A percentile compares a stretch with the other conserved stretches of the same genome.
Evolutionary conservation across 306 rosid species (phyloP).

Genomic region (Cicer cuneatum): DNA sequence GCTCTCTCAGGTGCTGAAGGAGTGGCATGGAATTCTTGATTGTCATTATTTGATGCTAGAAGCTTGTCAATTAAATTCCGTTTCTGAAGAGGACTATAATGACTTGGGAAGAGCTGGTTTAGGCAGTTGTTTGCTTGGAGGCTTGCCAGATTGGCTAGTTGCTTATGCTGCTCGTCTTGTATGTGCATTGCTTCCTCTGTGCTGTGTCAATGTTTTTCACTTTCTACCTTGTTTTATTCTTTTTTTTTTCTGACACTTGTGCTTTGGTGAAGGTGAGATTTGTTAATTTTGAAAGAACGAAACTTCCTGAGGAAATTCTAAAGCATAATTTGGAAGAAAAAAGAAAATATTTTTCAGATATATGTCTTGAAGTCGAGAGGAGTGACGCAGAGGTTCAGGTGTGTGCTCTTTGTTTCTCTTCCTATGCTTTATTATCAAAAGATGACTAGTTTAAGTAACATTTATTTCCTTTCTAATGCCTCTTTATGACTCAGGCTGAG

Average conservation of each 20-base stretch:
- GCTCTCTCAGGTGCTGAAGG: conserved; percentile 76
- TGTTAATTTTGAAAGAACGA: conserved; percentile 85
- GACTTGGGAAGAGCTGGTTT: conserved; percentile 96
- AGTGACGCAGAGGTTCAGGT: conserved; percentile 99
- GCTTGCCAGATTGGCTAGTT: conserved; percentile 95
- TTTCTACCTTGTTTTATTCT: background rate
- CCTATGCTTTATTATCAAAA: background rate
- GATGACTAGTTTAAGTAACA: conserved; percentile 10
- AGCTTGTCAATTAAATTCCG: conserved; percentile 85
- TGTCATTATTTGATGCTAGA: conserved; percentile 88
- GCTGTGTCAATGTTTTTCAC: conserved; percentile 28
- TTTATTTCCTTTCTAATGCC: conserved; percentile 15
- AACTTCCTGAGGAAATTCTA: conserved; percentile 91
- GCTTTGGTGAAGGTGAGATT: conserved; percentile 80
- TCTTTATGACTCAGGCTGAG: conserved; percentile 74
- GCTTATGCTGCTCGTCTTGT: conserved; percentile 98
- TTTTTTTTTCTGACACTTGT: conserved; percentile 39
- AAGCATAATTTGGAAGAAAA: conserved; percentile 88
- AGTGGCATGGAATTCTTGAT: conserved; percentile 88
- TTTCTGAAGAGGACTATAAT: conserved; percentile 87
- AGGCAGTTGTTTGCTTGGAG: conserved; percentile 97
- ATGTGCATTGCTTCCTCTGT: conserved; percentile 46
- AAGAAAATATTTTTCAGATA: conserved; percentile 87
- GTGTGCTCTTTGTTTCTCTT: conserved; percentile 41
- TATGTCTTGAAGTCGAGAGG: conserved; percentile 88